These are phyloP conservation scores for Thalassiosira profunda DNA, from an alignment of 108 stramenopile genomes.

Conservation along the genomic window DNA sequence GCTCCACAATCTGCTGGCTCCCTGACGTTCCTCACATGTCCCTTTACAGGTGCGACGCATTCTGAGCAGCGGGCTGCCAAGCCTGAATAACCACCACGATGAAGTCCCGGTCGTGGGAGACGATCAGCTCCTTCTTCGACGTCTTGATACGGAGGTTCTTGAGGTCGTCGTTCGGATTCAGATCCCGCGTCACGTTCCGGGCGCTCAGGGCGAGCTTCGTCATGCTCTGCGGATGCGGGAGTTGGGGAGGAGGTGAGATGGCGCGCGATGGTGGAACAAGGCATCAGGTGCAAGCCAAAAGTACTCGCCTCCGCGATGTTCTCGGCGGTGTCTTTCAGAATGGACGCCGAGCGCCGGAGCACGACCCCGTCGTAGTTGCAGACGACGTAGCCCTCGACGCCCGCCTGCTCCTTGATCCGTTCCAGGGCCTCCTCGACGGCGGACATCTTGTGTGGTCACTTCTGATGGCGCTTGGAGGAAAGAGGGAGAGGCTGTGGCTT, in stretches of 20 bases:
- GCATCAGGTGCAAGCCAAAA: not conserved
- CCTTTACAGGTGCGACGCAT: too few species aligned
- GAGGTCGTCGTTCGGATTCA: constrained; percentile 81
- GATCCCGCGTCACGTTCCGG: constrained; percentile 65
- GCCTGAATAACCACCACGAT: constrained; percentile 73
- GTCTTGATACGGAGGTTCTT: constrained; percentile 74
- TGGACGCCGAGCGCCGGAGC: constrained; percentile 63
- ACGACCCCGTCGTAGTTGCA: constrained; percentile 75
- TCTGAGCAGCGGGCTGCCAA: too few species aligned
- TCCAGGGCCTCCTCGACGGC: constrained; percentile 88
- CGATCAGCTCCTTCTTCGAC: constrained; percentile 69
- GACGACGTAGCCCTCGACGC: constrained; percentile 84
- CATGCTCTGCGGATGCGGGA: constrained; percentile 31
- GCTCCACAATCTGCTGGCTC: too few species aligned
- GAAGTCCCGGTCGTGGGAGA: constrained; percentile 74
- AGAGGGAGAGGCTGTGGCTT: too few species aligned
- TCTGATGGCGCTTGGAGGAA: too few species aligned
- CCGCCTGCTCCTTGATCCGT: constrained; percentile 68
- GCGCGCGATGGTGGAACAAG: not conserved
- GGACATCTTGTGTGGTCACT: too few species aligned
- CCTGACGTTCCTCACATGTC: too few species aligned
- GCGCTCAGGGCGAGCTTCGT: constrained; percentile 52
- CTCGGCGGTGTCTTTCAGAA: constrained; percentile 68
- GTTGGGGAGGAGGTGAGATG: not conserved
- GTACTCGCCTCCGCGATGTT: constrained; percentile 59